These are phyloP conservation scores for Gracilaria gracilis DNA, from an alignment of 23 red algal species.

Conservation along the genomic window DNA sequence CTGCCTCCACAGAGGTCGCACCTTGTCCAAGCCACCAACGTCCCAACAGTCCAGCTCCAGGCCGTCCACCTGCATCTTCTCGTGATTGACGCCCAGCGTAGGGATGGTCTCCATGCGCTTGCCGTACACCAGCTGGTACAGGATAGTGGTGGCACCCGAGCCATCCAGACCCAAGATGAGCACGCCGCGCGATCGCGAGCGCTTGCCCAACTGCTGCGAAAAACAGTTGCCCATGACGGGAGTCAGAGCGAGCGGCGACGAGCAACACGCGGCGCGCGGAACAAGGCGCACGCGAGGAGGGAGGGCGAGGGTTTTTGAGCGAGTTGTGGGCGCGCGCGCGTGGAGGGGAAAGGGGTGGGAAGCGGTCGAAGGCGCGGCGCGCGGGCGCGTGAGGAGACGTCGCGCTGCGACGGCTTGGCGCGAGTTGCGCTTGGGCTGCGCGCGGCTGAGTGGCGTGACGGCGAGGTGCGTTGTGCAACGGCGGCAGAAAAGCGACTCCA, in stretches of 20 bases:
- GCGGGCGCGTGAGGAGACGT: neutral
- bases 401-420: neutral
- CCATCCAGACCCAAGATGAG: conserved; percentile 90
- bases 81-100: conserved; percentile 88
- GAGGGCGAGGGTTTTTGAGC: neutral
- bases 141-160: conserved; percentile 88
- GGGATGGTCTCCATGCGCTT: conserved; percentile 89
- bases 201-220: conserved; percentile 31
- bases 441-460: neutral
- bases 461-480: neutral
- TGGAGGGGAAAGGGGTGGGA: neutral
- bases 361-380: neutral
- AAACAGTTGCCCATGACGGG: conserved; percentile 57
- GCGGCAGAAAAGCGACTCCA: neutral
- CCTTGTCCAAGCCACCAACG: conserved; percentile 89
- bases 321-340: neutral
- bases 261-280: neutral
- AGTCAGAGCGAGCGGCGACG: neutral
- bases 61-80: conserved; percentile 73
- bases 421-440: neutral
- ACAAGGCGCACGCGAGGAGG: conserved; percentile 16
- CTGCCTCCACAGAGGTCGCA: conserved; percentile 85
- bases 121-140: conserved; percentile 86
- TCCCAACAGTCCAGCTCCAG: conserved; percentile 85
- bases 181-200: conserved; percentile 57